Base-by-base conservation (phyloP, 2,329 filamentous ascomycete genomes). In the Pseudogymnoascus sp. region DNA sequence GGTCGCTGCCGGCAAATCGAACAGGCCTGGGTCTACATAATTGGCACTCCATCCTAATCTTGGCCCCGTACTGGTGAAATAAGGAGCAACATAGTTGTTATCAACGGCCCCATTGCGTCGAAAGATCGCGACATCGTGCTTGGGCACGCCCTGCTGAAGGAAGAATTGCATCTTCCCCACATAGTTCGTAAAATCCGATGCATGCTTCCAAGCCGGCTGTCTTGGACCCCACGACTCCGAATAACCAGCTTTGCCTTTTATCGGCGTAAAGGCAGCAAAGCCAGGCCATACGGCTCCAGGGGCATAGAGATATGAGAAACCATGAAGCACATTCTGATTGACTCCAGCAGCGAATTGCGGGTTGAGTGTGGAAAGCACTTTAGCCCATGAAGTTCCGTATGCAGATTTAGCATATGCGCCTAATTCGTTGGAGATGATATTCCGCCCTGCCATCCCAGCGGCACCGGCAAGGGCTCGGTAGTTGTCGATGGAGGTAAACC, bases 361-460 rank as follows among this genome's bases (percentile, higher is more conserved):
- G 28, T 64, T 64, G 41, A 60, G 62, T 31, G 61, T 61, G 31
- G 61, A 54, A 25, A 64, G 39, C 4, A 64, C 37, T 6, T 62
- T 61, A 21, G 63, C 57, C 63, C 63, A 64, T 28, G 63, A 62
- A 45, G 54, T 64, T 39, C 57, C 63, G 48, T 64, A 64, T 14
- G 60, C 16, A 14, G 61, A 41, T 51, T 64, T 62, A 25, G 57
- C 34, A 25, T 64, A 61, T 19, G 63, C 63, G 13, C 63, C 63
- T 4, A 64, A 28, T 39, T 64, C 63, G 28, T 39, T 64, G 23
- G 63, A 62, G 51, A 51, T 62, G 45, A 64, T 64, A 37, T 64
- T 60, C 16, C 51, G 61, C 37, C 62, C 25, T 19, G 41, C 63
- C 60, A 64, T 62, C 39, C 61, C 48, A 23, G 63, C 60, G 14